Conservation (phyloP, 306 rosid species). For the Echinosophora koreensis region DNA sequence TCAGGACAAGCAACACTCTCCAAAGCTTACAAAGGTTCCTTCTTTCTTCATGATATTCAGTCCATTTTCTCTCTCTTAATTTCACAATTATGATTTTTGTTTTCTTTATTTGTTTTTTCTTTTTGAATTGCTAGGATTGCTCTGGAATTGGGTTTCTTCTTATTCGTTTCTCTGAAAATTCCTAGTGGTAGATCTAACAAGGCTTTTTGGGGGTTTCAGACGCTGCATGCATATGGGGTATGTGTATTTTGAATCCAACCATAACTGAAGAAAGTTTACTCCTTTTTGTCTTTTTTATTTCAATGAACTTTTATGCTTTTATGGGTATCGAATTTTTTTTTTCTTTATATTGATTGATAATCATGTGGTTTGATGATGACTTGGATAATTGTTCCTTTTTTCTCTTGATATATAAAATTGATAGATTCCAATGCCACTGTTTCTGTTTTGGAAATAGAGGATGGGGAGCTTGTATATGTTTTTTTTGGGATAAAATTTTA, state of each 20-base stretch:
- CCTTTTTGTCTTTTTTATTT: conserved; percentile 30
- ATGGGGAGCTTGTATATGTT: conserved; percentile 2
- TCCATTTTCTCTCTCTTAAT: not conserved
- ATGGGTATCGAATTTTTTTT: conserved; percentile 28
- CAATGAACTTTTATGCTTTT: not conserved
- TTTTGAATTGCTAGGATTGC: conserved; percentile 48
- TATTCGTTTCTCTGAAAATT: conserved; percentile 41
- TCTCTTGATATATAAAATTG: conserved; percentile 38
- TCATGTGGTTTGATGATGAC: conserved; percentile 39
- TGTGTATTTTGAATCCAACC: conserved; percentile 48
- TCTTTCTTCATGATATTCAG: not conserved
- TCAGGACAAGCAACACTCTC: not conserved
- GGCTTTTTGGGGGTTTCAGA: conserved; percentile 44
- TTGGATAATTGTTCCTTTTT: not conserved
- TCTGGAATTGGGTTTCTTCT: conserved; percentile 37
- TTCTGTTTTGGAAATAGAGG: conserved; percentile 24
- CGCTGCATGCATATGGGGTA: conserved; percentile 65
- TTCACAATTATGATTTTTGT: not conserved
- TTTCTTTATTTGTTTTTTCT: not conserved
- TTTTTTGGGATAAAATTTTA: not conserved
- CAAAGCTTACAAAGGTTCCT: conserved; percentile 34
- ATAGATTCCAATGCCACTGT: conserved; percentile 5
- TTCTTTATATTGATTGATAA: conserved; percentile 31
- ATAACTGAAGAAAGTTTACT: conserved; percentile 16
- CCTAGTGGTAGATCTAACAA: conserved; percentile 45